Evolutionary conservation across 306 rosid genomes (phyloP).

Genomic region (Carpinus viminea): DNA sequence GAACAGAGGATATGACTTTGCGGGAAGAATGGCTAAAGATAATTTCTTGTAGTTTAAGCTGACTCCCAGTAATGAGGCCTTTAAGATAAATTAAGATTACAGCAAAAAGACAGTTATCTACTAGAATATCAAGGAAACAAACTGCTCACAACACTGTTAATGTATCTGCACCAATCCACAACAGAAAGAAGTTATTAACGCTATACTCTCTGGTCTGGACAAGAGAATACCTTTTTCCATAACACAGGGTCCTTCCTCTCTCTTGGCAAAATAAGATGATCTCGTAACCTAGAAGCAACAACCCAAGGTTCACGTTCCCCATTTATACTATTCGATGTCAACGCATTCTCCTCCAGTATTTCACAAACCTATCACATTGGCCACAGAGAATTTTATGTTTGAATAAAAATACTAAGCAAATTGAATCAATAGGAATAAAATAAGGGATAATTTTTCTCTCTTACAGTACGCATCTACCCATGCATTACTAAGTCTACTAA

Average conservation of each 20-base stretch:
- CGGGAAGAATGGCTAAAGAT: background rate
- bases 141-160: background rate
- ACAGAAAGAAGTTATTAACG: background rate
- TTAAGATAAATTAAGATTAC: background rate
- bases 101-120: background rate
- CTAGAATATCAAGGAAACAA: background rate
- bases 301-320: slow-evolving; percentile 82
- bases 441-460: background rate
- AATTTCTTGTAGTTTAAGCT: background rate
- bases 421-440: background rate
- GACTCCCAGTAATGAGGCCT: too few relatives aligned
- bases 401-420: background rate
- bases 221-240: slow-evolving; percentile 72
- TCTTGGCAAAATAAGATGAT: slow-evolving; percentile 87
- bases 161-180: background rate
- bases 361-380: slow-evolving; percentile 68
- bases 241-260: slow-evolving; percentile 74
- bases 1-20: background rate
- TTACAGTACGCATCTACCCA: background rate
- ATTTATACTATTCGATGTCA: slow-evolving; percentile 56
- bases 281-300: slow-evolving; percentile 81
- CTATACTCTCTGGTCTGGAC: slow-evolving; percentile 22
- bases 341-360: slow-evolving; percentile 84
- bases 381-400: slow-evolving; percentile 4
- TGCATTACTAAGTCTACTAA: background rate